A percentile compares a stretch with the other conserved stretches of the same genome.
Evolutionary conservation across 257 asterid species (phyloP).

Genomic region (Gynochthodes officinalis): DNA sequence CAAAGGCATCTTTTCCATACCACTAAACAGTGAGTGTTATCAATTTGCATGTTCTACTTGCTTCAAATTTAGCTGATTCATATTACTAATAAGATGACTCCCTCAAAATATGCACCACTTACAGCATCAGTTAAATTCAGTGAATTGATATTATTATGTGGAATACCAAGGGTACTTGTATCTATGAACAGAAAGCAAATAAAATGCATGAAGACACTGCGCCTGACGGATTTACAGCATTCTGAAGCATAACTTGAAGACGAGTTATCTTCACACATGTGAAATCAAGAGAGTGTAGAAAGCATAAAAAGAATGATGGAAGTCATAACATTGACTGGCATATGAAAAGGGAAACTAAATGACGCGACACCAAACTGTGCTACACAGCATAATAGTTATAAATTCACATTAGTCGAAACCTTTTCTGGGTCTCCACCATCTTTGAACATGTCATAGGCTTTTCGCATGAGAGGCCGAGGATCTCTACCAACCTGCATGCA

Average conservation of each 20-base stretch:
- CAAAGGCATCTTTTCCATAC: neutral
- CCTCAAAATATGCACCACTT: neutral
- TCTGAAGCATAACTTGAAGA: neutral
- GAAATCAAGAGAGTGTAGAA: neutral
- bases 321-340: neutral
- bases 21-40: neutral
- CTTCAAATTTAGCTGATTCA: neutral
- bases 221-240: neutral
- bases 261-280: neutral
- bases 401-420: slow-evolving; percentile 33
- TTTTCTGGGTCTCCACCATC: slow-evolving; percentile 88
- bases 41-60: neutral
- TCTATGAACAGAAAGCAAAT: neutral
- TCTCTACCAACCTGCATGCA: slow-evolving; percentile 71
- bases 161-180: neutral
- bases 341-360: neutral
- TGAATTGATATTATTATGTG: neutral
- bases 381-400: neutral
- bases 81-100: neutral
- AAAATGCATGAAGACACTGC: neutral
- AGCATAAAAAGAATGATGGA: neutral
- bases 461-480: slow-evolving; percentile 77
- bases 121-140: neutral
- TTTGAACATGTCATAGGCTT: slow-evolving; percentile 67
- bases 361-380: neutral